Evolutionary conservation across 2,329 filamentous ascomycete species (phyloP).

Genomic region (Drechslerella coelobrocha): DNA sequence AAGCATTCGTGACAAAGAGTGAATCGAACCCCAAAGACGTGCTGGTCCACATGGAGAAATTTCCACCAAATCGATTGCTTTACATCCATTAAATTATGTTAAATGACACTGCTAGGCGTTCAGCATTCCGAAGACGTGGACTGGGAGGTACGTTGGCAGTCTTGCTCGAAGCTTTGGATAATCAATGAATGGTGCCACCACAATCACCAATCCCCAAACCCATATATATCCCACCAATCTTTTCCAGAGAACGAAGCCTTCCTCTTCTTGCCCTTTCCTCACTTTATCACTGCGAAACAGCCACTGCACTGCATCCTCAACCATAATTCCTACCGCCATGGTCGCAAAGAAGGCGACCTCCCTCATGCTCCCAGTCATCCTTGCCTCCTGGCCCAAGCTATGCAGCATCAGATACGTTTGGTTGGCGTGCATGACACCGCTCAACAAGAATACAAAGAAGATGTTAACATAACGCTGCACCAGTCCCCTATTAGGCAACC

Average conservation of each 20-base stretch:
- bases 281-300: constrained; percentile 30
- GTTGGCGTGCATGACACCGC: constrained; percentile 30
- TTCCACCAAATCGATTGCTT: no score
- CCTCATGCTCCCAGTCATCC: not conserved
- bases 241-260: constrained; percentile 41
- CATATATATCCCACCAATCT: constrained; percentile 34
- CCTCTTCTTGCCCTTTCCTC: constrained; percentile 23
- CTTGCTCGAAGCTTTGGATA: constrained; percentile 33
- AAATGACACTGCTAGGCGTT: no score
- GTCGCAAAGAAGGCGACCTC: constrained; percentile 22
- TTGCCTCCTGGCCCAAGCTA: not conserved
- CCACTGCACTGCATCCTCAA: constrained; percentile 42
- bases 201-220: constrained; percentile 26
- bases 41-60: no score
- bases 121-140: no score
- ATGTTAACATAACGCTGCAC: constrained; percentile 40
- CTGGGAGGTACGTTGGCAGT: constrained; percentile 21
- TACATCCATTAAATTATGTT: no score
- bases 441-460: constrained; percentile 25
- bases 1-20: not conserved
- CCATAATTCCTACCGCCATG: constrained; percentile 29
- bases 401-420: constrained; percentile 16
- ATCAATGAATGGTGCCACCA: constrained; percentile 25
- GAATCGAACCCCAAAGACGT: not conserved
- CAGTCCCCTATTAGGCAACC: constrained; percentile 28